Evolutionary conservation across 148 eudicot species (phyloP).

Genomic region (Amaranthus cruentus): DNA sequence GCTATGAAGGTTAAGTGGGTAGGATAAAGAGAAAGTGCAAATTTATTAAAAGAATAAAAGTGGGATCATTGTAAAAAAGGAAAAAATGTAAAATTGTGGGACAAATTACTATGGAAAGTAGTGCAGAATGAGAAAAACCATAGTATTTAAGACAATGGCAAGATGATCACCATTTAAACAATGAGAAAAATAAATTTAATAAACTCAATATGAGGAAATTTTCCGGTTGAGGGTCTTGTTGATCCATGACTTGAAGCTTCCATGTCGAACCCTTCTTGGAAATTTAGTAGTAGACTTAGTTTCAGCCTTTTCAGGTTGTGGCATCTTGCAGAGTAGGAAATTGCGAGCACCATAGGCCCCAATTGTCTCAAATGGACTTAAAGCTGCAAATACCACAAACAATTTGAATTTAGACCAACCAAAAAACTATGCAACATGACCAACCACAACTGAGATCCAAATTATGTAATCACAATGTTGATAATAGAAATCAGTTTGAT

Average conservation of each 20-base stretch:
- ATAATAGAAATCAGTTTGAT: no score
- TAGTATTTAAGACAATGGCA: neutral
- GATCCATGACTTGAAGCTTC: slow-evolving; percentile 79
- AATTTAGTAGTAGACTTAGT: neutral
- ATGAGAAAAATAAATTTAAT: neutral
- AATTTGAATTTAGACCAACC: neutral
- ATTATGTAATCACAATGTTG: no score
- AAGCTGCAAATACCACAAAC: slow-evolving; percentile 5
- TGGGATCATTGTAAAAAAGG: no score
- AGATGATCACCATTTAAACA: neutral
- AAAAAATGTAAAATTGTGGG: no score
- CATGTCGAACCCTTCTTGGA: slow-evolving; percentile 34
- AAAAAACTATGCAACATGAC: no score
- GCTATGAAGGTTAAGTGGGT: no score
- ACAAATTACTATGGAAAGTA: no score
- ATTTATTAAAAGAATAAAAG: no score
- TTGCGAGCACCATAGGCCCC: slow-evolving; percentile 50
- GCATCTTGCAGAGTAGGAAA: slow-evolving; percentile 52
- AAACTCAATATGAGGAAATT: slow-evolving; percentile 49
- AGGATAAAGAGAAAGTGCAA: no score
- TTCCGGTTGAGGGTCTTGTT: slow-evolving; percentile 58
- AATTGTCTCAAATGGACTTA: slow-evolving; percentile 39
- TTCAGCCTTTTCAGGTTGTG: slow-evolving; percentile 14
- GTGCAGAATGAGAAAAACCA: neutral
- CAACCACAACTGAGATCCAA: no score